These are phyloP conservation scores for Gonapodya sp. DNA, from an alignment of 192 early-diverging fungal species.

Conservation along the genomic window DNA sequence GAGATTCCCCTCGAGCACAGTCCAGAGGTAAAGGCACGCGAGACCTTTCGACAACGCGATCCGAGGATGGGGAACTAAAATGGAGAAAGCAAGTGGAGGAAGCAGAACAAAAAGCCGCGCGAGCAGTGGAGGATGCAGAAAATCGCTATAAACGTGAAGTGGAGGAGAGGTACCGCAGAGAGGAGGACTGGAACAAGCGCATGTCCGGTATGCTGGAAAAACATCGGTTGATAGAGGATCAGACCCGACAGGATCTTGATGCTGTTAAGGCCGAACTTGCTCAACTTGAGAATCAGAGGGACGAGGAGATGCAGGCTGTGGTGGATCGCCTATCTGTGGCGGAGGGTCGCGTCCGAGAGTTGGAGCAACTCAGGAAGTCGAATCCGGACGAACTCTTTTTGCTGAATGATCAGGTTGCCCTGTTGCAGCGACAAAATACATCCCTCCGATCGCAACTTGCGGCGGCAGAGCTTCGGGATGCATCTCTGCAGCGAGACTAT, in stretches of 20 bases:
- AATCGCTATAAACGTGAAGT: neutral
- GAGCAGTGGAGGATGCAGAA: neutral
- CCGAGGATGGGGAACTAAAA: neutral
- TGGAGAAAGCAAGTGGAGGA: neutral
- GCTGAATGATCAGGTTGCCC: neutral
- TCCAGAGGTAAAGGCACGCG: neutral
- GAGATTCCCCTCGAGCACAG: neutral
- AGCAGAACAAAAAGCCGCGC: neutral
- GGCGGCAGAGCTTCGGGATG: neutral
- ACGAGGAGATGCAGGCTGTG: neutral
- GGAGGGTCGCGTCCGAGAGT: neutral
- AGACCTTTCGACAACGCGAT: neutral
- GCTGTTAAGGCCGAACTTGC: neutral
- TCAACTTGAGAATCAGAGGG: neutral
- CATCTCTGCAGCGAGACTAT: neutral
- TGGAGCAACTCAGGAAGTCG: neutral
- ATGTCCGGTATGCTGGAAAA: neutral
- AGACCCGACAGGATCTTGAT: neutral
- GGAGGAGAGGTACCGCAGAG: neutral
- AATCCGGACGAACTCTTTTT: neutral
- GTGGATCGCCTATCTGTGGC: neutral
- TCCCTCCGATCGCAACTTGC: neutral
- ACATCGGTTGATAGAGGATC: neutral
- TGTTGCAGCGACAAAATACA: neutral
- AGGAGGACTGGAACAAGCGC: neutral